Conservation (phyloP, 2,329 filamentous ascomycete species). For the Aspergillus pseudotamarii region DNA sequence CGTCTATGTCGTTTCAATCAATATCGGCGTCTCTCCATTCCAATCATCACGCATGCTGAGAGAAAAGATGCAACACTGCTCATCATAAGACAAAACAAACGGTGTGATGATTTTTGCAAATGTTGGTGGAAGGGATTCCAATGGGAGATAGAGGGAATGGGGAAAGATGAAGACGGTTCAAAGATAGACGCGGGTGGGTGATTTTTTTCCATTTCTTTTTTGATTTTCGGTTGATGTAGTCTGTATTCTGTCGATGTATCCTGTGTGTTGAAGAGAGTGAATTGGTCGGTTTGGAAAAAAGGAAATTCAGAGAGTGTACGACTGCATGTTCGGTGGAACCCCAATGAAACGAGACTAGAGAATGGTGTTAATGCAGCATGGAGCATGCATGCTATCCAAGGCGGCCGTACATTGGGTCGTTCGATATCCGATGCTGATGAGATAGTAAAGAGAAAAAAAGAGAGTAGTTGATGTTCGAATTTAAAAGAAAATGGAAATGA, state of each 20-base stretch:
- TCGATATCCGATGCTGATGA: slow-evolving; percentile 5
- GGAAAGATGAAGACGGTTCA: background rate
- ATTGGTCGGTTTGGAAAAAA: slow-evolving; percentile 14
- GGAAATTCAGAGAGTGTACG: slow-evolving; percentile 19
- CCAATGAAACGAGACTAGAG: background rate
- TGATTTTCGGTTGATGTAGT: slow-evolving; percentile 9
- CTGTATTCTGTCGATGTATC: background rate
- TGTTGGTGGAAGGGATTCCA: slow-evolving; percentile 9
- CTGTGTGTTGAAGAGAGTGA: slow-evolving; percentile 5
- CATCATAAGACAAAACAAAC: slow-evolving; percentile 16
- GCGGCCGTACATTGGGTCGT: background rate
- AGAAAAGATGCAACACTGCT: slow-evolving; percentile 15
- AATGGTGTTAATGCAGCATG: background rate
- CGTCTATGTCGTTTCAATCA: slow-evolving; percentile 28
- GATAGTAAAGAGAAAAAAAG: slow-evolving; percentile 4
- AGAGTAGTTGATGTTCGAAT: slow-evolving; percentile 3
- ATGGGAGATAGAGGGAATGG: slow-evolving; percentile 8
- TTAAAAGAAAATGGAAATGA: background rate
- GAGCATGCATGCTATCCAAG: background rate
- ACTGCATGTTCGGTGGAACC: background rate
- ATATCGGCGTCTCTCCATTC: slow-evolving; percentile 27
- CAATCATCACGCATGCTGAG: slow-evolving; percentile 24
- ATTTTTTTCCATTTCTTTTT: slow-evolving; percentile 14
- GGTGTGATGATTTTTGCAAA: slow-evolving; percentile 12
- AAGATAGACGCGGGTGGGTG: background rate